Conservation (phyloP, 2,329 filamentous ascomycete genomes). For the Cyanodermella asteris region DNA sequence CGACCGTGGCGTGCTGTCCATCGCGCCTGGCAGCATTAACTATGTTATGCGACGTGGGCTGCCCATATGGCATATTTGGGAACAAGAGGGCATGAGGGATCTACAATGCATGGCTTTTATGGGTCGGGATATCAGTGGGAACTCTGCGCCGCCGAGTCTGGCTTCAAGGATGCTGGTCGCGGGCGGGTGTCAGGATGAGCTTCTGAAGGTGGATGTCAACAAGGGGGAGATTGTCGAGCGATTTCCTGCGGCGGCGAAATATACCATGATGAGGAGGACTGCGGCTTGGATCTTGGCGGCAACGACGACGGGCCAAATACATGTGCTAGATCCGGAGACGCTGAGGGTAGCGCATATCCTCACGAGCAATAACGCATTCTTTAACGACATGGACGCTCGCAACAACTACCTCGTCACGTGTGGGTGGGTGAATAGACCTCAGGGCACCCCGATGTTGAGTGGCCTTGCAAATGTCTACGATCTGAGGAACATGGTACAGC, state of each 20-base stretch:
- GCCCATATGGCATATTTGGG: constrained; percentile 56
- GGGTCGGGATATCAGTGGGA: constrained; percentile 59
- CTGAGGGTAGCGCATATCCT: constrained; percentile 67
- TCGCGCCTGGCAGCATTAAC: constrained; percentile 67
- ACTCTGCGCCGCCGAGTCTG: too few relatives aligned
- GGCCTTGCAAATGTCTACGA: constrained; percentile 91
- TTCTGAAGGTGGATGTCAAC: constrained; percentile 55
- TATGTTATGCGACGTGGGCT: constrained; percentile 66
- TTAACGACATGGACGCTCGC: constrained; percentile 94
- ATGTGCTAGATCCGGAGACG: constrained; percentile 62
- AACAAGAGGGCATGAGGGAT: constrained; percentile 58
- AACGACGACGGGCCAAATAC: constrained; percentile 58
- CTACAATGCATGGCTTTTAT: constrained; percentile 91
- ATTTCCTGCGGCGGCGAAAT: constrained; percentile 52
- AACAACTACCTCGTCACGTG: constrained; percentile 91
- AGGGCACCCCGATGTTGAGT: constrained; percentile 64
- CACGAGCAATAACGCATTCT: constrained; percentile 69
- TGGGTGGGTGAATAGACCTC: constrained; percentile 68
- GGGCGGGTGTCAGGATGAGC: constrained; percentile 61
- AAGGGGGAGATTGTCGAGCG: constrained; percentile 52
- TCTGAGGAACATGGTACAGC: constrained; percentile 67
- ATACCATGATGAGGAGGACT: constrained; percentile 89
- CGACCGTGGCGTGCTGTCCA: constrained; percentile 70
- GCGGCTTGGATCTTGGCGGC: constrained; percentile 78
- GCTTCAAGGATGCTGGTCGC: constrained; percentile 69